These are phyloP conservation scores for Yamadazyma atlantica DNA, from an alignment of 1,139 yeast genomes.

Conservation along the genomic window DNA sequence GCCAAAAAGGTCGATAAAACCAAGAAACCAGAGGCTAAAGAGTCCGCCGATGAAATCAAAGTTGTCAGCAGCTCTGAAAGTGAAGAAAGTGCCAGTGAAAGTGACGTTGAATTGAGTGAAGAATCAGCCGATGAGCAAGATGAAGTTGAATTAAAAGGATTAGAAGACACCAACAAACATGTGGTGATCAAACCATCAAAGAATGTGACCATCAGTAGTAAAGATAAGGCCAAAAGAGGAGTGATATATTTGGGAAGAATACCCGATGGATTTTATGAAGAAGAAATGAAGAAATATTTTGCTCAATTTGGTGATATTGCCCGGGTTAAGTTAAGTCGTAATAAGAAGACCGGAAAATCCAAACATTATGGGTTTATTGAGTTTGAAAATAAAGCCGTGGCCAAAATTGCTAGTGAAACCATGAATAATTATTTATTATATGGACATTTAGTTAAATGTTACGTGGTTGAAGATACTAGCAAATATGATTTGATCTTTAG, in stretches of 20 bases:
- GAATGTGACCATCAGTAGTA: conserved; percentile 17
- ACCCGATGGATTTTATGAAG: conserved; percentile 90
- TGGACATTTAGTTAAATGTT: conserved; percentile 79
- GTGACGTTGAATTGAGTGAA: conserved; percentile 17
- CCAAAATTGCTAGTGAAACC: conserved; percentile 86
- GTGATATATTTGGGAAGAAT: conserved; percentile 88
- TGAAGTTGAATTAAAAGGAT: conserved; percentile 16
- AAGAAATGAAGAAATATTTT: conserved; percentile 77
- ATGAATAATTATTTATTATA: conserved; percentile 91
- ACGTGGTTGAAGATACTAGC: conserved; percentile 49
- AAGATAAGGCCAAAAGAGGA: conserved; percentile 42
- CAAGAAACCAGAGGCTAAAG: conserved; percentile 9
- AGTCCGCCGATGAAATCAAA: conserved; percentile 14
- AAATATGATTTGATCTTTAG: conserved; percentile 56
- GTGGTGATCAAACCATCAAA: conserved; percentile 29
- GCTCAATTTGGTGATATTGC: conserved; percentile 84
- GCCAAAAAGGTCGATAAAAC: conserved; percentile 15
- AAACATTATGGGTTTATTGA: conserved; percentile 90
- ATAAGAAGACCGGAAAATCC: conserved; percentile 86
- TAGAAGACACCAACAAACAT: conserved; percentile 21
- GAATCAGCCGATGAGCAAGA: conserved; percentile 12
- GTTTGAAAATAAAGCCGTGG: conserved; percentile 71
- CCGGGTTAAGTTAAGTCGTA: conserved; percentile 79
- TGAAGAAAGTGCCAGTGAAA: conserved; percentile 13
- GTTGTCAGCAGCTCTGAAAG: conserved; percentile 14